Evolutionary conservation across 305 asterid species (phyloP).

Genomic region (Ajuga reptans): DNA sequence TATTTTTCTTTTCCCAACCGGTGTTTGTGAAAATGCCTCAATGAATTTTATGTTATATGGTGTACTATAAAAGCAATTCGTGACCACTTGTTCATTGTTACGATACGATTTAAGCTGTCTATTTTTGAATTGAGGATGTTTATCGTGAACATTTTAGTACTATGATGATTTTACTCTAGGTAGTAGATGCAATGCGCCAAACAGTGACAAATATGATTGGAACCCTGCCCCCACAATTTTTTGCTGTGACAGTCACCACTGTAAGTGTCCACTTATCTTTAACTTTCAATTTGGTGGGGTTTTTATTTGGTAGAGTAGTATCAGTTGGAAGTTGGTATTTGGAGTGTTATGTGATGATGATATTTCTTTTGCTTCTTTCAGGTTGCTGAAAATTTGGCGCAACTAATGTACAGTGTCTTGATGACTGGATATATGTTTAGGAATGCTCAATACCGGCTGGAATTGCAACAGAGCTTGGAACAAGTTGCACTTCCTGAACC

Average conservation of each 20-base stretch:
- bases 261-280: constrained; percentile 37
- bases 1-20: not conserved
- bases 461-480: constrained; percentile 90
- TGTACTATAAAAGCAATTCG: not conserved
- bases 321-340: constrained; percentile 2
- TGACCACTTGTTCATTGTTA: not conserved
- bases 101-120: not conserved
- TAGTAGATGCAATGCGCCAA: constrained; percentile 97
- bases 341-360: constrained; percentile 18
- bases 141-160: not conserved
- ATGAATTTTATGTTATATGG: not conserved
- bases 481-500: constrained; percentile 93
- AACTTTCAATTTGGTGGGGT: not conserved
- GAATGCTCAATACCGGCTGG: constrained; percentile 82
- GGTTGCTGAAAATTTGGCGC: constrained; percentile 94
- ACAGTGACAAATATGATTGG: constrained; percentile 96
- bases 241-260: constrained; percentile 77
- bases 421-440: constrained; percentile 98
- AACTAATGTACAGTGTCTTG: constrained; percentile 91
- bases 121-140: not conserved
- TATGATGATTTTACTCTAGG: constrained; percentile 34
- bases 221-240: constrained; percentile 88
- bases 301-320: not conserved
- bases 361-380: constrained; percentile 21
- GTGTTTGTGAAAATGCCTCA: constrained; percentile 29